Conservation (phyloP, 306 rosid species). For the Pterocarpus santalinus region DNA sequence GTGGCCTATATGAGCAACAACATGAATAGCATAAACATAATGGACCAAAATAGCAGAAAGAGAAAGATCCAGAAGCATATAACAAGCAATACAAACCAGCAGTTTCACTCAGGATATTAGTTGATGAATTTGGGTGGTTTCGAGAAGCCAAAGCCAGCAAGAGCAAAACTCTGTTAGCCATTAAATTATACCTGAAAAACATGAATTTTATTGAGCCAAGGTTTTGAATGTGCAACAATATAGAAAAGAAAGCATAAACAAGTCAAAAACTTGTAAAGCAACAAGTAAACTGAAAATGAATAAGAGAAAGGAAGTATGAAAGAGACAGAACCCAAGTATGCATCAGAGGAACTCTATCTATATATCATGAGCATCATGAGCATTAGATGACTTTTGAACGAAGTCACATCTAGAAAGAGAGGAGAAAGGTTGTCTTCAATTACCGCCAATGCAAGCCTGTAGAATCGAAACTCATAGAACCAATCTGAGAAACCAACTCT, state of each 20-base stretch:
- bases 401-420: constrained; percentile 17
- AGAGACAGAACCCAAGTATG: constrained; percentile 32
- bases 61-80: constrained; percentile 25
- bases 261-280: constrained; percentile 33
- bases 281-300: constrained; percentile 22
- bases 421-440: constrained; percentile 35
- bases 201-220: constrained; percentile 20
- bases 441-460: constrained; percentile 98
- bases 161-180: constrained; percentile 96
- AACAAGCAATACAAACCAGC: constrained; percentile 70
- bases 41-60: constrained; percentile 2
- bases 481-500: constrained; percentile 89
- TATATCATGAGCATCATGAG: constrained; percentile 2
- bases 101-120: constrained; percentile 88
- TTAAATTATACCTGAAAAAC: constrained; percentile 83
- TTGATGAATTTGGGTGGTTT: constrained; percentile 80
- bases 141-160: constrained; percentile 93
- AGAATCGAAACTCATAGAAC: constrained; percentile 94
- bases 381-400: constrained; percentile 40
- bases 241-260: constrained; percentile 34
- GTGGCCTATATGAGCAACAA: constrained; percentile 72
- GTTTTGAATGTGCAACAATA: constrained; percentile 36
- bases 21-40: constrained; percentile 26
- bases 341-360: constrained; percentile 36
- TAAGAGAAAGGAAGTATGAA: constrained; percentile 12